Evolutionary conservation across 768 basidiomycete species (phyloP), one percentile per base, ranked within the genome.

Genomic region (Dioszegia crocea): DNA sequence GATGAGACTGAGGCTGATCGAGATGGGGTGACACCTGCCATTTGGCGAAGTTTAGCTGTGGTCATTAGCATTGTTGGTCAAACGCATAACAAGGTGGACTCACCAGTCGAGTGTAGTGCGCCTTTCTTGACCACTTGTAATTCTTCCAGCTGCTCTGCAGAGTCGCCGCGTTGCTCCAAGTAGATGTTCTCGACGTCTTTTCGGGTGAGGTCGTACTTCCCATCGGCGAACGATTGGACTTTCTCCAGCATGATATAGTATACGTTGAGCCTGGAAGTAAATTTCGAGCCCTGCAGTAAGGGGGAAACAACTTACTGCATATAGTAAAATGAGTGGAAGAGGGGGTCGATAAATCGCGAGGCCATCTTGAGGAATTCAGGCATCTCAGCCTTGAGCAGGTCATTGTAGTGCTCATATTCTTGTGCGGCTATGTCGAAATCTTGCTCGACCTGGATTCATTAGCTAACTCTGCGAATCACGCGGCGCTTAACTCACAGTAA

Each of bases 291-390:
- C 23, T 39, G 4, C n/a, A 4, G 10, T 29, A 31, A 16, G 56
- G 49, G 21, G 17, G 23, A 54, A 19, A 2, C 21, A 11, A 85
- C 91, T 72, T 71, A 93, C 91, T 98, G 91, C 92, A 99, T 97
- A 77, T 94, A 99, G 81, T 88, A 99, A 82, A 92, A 92, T 17
- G 91, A 94, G 68, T 94, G 88, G 84, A 97, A 99, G n/a, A 98
- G 80, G 0, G 96, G 96, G 65, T 93, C 88, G 73, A 98, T 90
- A 78, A 97, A 97, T 63, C 86, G 84, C 2, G 90, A 88, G 1
- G 88, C 82, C 62, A 97, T 83, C 27, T 80, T 81, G 83, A 98
- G 86, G 81, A 98, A 98, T n/a, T 84, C 84, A 2, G 93, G 92
- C 30, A 99, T 81, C 70, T 99, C 96, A 57, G 84, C 82, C 80